Evolutionary conservation across 2,329 filamentous ascomycete species (phyloP).

Genomic region (Huntiella omanensis): DNA sequence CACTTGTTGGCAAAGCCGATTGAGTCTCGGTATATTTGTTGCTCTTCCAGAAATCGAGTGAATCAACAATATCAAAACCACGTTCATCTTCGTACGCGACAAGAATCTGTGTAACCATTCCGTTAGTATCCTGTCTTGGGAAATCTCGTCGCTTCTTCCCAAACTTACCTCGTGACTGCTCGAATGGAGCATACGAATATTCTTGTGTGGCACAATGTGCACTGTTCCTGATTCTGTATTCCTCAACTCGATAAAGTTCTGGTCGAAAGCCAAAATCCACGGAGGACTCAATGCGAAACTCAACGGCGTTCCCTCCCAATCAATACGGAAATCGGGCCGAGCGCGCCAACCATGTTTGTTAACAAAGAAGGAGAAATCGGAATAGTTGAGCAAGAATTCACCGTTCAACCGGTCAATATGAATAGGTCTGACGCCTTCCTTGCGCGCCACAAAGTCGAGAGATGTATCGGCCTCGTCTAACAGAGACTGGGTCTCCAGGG

Average conservation of each 20-base stretch:
- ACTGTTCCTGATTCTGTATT: constrained; percentile 90
- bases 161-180: constrained; percentile 71
- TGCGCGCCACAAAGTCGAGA: constrained; percentile 86
- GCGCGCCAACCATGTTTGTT: constrained; percentile 97
- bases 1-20: background rate
- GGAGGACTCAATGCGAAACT: constrained; percentile 89
- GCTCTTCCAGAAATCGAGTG: constrained; percentile 88
- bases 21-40: constrained; percentile 29
- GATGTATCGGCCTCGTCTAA: constrained; percentile 96
- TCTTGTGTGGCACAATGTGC: constrained; percentile 90
- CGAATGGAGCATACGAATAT: constrained; percentile 92
- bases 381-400: constrained; percentile 95
- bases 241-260: constrained; percentile 91
- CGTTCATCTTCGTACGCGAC: constrained; percentile 95
- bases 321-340: constrained; percentile 87
- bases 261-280: constrained; percentile 92
- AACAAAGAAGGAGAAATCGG: constrained; percentile 97
- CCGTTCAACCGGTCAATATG: constrained; percentile 94
- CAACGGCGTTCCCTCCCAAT: constrained; percentile 88
- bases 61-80: constrained; percentile 83
- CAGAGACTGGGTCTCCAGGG: constrained; percentile 91
- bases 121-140: background rate
- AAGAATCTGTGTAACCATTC: constrained; percentile 49
- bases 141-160: constrained; percentile 18
- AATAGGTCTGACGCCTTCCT: constrained; percentile 84